phyloP scores from a whole-genome alignment of 2,329 filamentous ascomycete species.

The Cryphonectria naterciae region DNA sequence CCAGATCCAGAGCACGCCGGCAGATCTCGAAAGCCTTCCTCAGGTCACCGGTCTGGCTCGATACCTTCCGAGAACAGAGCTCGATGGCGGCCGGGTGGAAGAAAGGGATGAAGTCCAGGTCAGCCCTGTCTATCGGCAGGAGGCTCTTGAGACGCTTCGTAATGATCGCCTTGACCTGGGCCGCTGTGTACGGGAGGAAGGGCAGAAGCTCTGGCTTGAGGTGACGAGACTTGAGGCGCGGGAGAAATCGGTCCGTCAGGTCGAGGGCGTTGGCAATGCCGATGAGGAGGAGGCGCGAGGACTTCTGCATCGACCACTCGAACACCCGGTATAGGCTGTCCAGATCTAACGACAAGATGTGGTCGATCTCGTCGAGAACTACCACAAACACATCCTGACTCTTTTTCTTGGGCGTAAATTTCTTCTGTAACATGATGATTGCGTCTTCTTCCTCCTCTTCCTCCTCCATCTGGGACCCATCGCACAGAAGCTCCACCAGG shows the following conservation, averaged over 20 bases:
- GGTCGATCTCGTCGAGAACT: conserved; percentile 92
- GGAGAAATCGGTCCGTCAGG: conserved; percentile 91
- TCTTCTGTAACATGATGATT: conserved; percentile 66
- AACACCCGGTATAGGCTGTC: conserved; percentile 93
- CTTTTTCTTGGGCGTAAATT: conserved; percentile 70
- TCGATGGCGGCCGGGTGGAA: conserved; percentile 93
- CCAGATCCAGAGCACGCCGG: conserved; percentile 82
- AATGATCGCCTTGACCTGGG: conserved; percentile 87
- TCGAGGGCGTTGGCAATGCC: conserved; percentile 97
- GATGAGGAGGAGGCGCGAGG: conserved; percentile 79
- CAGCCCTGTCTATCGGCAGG: conserved; percentile 59
- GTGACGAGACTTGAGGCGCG: conserved; percentile 89
- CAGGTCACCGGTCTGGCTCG: conserved; percentile 90
- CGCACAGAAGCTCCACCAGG: conserved; percentile 70
- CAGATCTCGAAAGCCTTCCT: conserved; percentile 96
- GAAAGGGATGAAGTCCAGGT: conserved; percentile 73
- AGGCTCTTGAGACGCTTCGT: conserved; percentile 79
- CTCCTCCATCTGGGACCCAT: conserved; percentile 63
- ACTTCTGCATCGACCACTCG: conserved; percentile 87
- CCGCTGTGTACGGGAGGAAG: conserved; percentile 88
- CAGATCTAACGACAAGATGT: conserved; percentile 84
- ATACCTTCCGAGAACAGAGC: conserved; percentile 91
- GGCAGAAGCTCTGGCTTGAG: conserved; percentile 87
- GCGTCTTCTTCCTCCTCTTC: conserved; percentile 69
- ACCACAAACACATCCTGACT: conserved; percentile 71